phyloP scores from a whole-genome alignment of 2,329 filamentous ascomycete species.

The Cryphonectria nitschkei region DNA sequence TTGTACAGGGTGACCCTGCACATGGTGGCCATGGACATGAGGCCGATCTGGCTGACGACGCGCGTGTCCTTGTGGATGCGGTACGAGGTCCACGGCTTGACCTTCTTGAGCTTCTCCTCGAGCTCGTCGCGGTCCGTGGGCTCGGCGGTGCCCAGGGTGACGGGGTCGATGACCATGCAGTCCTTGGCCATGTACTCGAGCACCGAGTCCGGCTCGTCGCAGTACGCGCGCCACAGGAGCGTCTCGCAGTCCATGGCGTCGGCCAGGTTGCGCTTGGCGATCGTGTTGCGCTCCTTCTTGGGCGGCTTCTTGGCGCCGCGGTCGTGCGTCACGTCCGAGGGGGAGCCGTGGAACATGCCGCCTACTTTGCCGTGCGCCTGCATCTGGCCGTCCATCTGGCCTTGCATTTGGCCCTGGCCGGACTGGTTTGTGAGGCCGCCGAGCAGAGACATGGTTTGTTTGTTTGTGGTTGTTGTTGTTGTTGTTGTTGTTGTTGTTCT shows the following conservation, averaged over 20 bases:
- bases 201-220: constrained; percentile 41
- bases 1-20: constrained; percentile 40
- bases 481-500: neutral
- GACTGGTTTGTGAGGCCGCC: neutral
- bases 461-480: neutral
- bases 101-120: constrained; percentile 37
- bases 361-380: constrained; percentile 23
- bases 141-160: constrained; percentile 36
- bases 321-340: constrained; percentile 29
- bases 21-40: constrained; percentile 43
- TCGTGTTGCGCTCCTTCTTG: constrained; percentile 40
- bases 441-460: constrained; percentile 1
- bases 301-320: constrained; percentile 34
- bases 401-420: neutral
- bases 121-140: constrained; percentile 37
- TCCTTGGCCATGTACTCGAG: constrained; percentile 44
- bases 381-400: neutral
- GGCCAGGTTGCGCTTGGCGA: constrained; percentile 44
- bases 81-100: constrained; percentile 37
- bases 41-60: constrained; percentile 43
- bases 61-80: constrained; percentile 38
- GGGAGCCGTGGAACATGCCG: constrained; percentile 22
- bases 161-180: constrained; percentile 43
- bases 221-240: constrained; percentile 43
- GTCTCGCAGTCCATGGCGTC: constrained; percentile 44